Percentiles rank a stretch among this genome's conserved stretches.
These are phyloP conservation scores for Blepharisma japonicum DNA, from an alignment of 73 alveolate genomes.

Conservation along the genomic window DNA sequence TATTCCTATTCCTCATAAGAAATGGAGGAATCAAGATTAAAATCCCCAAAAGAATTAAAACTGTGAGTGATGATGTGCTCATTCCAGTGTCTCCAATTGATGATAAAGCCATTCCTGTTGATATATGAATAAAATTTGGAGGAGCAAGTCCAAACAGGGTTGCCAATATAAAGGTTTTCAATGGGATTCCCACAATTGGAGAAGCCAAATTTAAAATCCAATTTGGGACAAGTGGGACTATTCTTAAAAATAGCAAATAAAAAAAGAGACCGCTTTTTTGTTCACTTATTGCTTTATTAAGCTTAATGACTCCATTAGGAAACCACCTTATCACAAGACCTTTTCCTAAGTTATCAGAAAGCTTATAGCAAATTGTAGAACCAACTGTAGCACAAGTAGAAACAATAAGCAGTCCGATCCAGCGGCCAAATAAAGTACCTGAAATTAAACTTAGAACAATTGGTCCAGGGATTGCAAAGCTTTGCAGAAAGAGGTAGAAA, in stretches of 20 bases:
- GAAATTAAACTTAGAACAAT: slow-evolving; percentile 68
- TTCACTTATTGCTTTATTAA: slow-evolving; percentile 36
- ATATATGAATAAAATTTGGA: slow-evolving; percentile 64
- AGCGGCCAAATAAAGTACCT: slow-evolving; percentile 78
- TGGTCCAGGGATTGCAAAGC: slow-evolving; percentile 92
- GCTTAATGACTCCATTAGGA: slow-evolving; percentile 43
- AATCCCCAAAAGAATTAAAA: no score
- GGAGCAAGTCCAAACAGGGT: slow-evolving; percentile 80
- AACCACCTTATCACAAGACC: slow-evolving; percentile 60
- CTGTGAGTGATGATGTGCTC: no score
- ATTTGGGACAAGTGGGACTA: slow-evolving; percentile 82
- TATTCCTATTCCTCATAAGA: no score
- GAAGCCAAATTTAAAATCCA: slow-evolving; percentile 72
- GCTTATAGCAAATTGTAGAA: slow-evolving; percentile 66
- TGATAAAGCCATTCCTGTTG: slow-evolving; percentile 65
- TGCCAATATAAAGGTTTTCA: slow-evolving; percentile 57
- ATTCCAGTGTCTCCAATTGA: no score
- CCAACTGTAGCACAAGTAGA: slow-evolving; percentile 78
- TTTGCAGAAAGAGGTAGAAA: slow-evolving; percentile 63
- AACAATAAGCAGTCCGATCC: slow-evolving; percentile 72
- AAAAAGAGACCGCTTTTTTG: slow-evolving; percentile 61
- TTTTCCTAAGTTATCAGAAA: slow-evolving; percentile 67
- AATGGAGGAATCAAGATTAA: no score
- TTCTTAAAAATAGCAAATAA: slow-evolving; percentile 76
- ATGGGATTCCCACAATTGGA: slow-evolving; percentile 76